Conservation (phyloP, 768 basidiomycete species). For the Lactifluus hygrophoroides region DNA sequence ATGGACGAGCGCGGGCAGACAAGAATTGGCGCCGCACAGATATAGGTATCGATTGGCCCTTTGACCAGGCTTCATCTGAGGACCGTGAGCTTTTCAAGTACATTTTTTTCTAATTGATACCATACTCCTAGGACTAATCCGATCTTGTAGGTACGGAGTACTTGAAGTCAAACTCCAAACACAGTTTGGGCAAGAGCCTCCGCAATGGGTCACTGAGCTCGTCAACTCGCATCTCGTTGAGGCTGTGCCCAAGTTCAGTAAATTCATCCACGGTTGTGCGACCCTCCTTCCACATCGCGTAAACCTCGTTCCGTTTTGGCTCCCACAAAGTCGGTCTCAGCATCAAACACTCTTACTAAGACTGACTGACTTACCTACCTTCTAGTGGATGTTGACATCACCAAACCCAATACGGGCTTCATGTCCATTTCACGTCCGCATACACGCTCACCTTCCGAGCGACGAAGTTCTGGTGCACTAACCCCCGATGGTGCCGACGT, state of each 20-base stretch:
- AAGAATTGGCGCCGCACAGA: conserved; percentile 94
- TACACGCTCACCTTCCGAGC: conserved; percentile 28
- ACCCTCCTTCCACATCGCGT: conserved; percentile 88
- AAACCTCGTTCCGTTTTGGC: conserved; percentile 96
- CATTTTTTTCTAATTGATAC: neutral
- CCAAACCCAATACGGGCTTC: conserved; percentile 77
- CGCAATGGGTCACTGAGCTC: conserved; percentile 94
- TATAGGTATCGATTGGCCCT: conserved; percentile 88
- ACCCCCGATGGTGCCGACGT: conserved; percentile 33
- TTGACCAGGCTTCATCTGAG: conserved; percentile 58
- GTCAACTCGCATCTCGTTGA: conserved; percentile 93
- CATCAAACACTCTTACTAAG: no score
- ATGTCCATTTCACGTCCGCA: conserved; percentile 66
- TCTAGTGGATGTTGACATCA: conserved; percentile 88
- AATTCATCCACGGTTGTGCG: conserved; percentile 96
- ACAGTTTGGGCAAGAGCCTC: conserved; percentile 90
- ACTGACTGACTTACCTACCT: neutral
- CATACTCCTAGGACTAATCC: neutral
- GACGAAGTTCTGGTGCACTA: conserved; percentile 34
- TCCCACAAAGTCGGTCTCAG: conserved; percentile 69
- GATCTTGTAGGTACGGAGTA: conserved; percentile 62
- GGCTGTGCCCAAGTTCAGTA: conserved; percentile 96
- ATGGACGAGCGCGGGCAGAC: conserved; percentile 63
- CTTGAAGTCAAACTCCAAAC: conserved; percentile 97
- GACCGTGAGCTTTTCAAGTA: conserved; percentile 93